Conservation (phyloP, 805 yeast genomes). For the Starmerella sp. region DNA sequence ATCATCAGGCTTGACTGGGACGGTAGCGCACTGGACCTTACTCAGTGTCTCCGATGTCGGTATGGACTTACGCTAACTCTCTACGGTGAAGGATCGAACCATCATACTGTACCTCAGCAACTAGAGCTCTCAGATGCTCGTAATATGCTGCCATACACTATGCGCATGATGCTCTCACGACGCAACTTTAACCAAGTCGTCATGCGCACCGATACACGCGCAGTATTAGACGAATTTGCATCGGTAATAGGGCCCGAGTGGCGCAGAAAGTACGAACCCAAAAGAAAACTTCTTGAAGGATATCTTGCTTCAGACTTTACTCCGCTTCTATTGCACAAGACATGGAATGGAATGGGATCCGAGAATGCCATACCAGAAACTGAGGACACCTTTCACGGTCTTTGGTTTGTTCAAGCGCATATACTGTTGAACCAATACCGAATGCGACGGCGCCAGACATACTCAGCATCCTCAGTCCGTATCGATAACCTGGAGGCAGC, state of each 20-base stretch:
- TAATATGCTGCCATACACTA: slow-evolving; percentile 37
- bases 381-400: slow-evolving; percentile 40
- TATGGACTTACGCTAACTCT: slow-evolving; percentile 52
- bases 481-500: slow-evolving; percentile 72
- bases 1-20: slow-evolving; percentile 35
- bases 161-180: slow-evolving; percentile 44
- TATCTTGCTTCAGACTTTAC: slow-evolving; percentile 14
- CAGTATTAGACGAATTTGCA: slow-evolving; percentile 45
- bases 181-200: slow-evolving; percentile 48
- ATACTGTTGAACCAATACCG: slow-evolving; percentile 56
- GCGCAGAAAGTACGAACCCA: background rate
- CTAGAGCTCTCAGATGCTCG: slow-evolving; percentile 36
- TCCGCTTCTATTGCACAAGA: background rate
- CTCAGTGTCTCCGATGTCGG: slow-evolving; percentile 69
- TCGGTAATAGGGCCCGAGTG: background rate
- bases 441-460: slow-evolving; percentile 63
- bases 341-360: slow-evolving; percentile 11
- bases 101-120: slow-evolving; percentile 36
- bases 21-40: slow-evolving; percentile 53
- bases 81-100: slow-evolving; percentile 54
- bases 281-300: slow-evolving; percentile 4
- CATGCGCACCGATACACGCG: slow-evolving; percentile 57
- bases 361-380: slow-evolving; percentile 20
- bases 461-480: slow-evolving; percentile 40
- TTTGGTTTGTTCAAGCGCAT: slow-evolving; percentile 60